Conservation (phyloP, 2,329 filamentous ascomycete genomes). For the Aspergillus calidoustus region DNA sequence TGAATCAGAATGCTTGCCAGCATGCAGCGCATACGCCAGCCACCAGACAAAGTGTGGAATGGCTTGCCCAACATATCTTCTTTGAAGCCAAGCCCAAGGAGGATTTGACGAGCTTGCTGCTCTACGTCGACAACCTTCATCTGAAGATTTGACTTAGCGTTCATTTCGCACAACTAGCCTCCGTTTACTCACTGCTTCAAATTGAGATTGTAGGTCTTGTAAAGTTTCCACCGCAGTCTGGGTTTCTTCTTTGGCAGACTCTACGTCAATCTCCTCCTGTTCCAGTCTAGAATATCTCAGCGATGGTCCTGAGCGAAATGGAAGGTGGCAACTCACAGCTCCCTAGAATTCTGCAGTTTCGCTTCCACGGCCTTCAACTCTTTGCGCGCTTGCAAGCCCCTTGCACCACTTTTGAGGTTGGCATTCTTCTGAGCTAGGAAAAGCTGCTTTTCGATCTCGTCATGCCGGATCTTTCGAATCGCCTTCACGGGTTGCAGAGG, state of each 20-base stretch:
- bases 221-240: slow-evolving; percentile 72
- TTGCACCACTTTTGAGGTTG: slow-evolving; percentile 71
- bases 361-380: slow-evolving; percentile 71
- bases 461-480: slow-evolving; percentile 65
- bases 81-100: slow-evolving; percentile 73
- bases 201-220: slow-evolving; percentile 67
- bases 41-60: slow-evolving; percentile 72
- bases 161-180: background rate
- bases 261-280: slow-evolving; percentile 62
- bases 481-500: slow-evolving; percentile 63
- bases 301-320: background rate
- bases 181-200: slow-evolving; percentile 60
- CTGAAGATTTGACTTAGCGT: slow-evolving; percentile 22
- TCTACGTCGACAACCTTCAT: slow-evolving; percentile 67
- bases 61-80: slow-evolving; percentile 63
- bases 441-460: slow-evolving; percentile 65
- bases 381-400: slow-evolving; percentile 78
- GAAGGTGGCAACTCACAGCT: slow-evolving; percentile 48
- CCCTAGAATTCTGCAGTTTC: slow-evolving; percentile 62
- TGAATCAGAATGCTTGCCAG: slow-evolving; percentile 71
- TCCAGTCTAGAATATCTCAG: slow-evolving; percentile 40
- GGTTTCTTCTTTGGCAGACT: slow-evolving; percentile 66
- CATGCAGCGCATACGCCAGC: slow-evolving; percentile 73
- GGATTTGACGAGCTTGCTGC: slow-evolving; percentile 66
- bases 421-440: slow-evolving; percentile 76